A percentile compares a stretch with the other conserved stretches of the same genome.
Conservation (phyloP, 2,329 filamentous ascomycete genomes). For the Nemania sp. region DNA sequence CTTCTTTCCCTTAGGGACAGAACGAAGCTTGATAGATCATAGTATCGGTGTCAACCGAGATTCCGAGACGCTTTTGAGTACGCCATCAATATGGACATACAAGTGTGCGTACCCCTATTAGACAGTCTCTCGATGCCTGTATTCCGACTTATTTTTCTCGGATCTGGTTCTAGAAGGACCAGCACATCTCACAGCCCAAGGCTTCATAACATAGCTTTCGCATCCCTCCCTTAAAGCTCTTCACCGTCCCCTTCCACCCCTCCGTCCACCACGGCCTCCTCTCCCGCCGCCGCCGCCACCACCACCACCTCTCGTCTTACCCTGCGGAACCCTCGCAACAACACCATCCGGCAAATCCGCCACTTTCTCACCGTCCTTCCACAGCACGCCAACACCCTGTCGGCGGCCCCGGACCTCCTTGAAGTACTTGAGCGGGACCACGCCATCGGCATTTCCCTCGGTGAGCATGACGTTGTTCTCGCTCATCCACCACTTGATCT, state of each 20-base stretch:
- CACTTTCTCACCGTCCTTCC: conserved; percentile 75
- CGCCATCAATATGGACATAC: neutral
- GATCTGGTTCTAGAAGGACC: neutral
- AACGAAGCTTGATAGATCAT: neutral
- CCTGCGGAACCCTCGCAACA: conserved; percentile 60
- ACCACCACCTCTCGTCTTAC: conserved; percentile 58
- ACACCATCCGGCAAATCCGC: conserved; percentile 74
- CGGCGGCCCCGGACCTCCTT: conserved; percentile 74
- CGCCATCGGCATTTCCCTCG: conserved; percentile 67
- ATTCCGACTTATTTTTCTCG: neutral
- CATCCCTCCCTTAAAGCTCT: conserved; percentile 13
- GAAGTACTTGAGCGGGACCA: conserved; percentile 77
- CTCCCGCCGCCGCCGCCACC: conserved; percentile 47
- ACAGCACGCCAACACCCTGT: conserved; percentile 72
- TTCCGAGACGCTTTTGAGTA: neutral
- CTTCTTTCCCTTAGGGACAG: neutral
- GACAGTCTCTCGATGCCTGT: neutral
- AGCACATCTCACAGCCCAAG: neutral
- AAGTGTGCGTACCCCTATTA: neutral
- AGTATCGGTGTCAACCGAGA: neutral
- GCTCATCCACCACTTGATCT: conserved; percentile 80
- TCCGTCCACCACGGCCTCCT: conserved; percentile 50
- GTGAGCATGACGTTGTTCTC: conserved; percentile 82
- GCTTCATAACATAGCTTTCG: neutral
- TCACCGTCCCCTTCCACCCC: conserved; percentile 39